phyloP scores from a whole-genome alignment of 225 moss, liverwort and hornwort species.

The Pseudisothecium myosuroides region DNA sequence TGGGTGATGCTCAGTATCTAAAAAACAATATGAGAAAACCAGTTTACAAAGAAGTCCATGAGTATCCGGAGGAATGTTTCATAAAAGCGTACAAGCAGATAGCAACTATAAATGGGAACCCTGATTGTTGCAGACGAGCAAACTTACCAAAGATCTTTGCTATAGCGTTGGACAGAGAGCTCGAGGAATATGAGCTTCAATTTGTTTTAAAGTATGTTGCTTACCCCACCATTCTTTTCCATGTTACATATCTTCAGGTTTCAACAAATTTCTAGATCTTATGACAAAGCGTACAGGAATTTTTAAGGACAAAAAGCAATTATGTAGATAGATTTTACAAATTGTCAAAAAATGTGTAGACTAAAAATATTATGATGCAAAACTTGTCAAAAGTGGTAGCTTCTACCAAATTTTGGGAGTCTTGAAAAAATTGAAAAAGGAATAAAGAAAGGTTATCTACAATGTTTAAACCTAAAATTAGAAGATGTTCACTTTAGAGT shows the following conservation, averaged over 20 bases:
- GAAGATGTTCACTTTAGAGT: not conserved
- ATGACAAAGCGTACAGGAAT: accelerated
- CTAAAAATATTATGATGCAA: too few species aligned
- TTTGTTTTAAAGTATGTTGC: slow-evolving; percentile 13
- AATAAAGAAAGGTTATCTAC: not conserved
- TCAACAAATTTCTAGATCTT: not conserved
- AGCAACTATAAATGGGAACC: slow-evolving; percentile 22
- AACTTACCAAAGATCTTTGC: slow-evolving; percentile 50
- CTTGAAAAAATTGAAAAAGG: accelerated
- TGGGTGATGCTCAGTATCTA: slow-evolving; percentile 16
- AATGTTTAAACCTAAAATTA: accelerated
- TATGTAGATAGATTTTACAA: not conserved
- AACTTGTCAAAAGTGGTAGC: not conserved
- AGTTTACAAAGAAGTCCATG: slow-evolving; percentile 12
- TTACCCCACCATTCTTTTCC: not conserved
- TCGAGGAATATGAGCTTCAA: slow-evolving; percentile 37
- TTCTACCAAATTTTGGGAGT: not conserved
- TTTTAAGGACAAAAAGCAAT: accelerated
- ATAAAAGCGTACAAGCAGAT: slow-evolving; percentile 8
- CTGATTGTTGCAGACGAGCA: slow-evolving; percentile 4
- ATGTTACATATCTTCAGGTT: not conserved
- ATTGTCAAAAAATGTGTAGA: not conserved
- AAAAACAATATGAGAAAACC: not conserved
- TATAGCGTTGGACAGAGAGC: slow-evolving; percentile 5
- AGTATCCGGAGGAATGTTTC: not conserved